A percentile compares a stretch with the other conserved stretches of the same genome.
These are phyloP conservation scores for Colletotrichum sp. DNA, from an alignment of 2,329 filamentous ascomycete genomes.

Conservation along the genomic window DNA sequence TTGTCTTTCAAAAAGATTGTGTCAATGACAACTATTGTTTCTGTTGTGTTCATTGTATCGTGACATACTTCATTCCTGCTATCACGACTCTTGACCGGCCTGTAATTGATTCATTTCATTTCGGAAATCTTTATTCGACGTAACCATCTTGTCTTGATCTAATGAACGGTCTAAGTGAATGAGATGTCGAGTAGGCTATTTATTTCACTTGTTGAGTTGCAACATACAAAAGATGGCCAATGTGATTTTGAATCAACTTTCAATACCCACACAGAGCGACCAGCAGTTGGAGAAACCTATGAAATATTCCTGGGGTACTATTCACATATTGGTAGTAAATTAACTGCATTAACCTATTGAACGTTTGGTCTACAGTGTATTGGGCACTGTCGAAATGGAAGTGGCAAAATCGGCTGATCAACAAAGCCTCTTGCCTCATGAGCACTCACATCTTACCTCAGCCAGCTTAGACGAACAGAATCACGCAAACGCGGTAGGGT, in stretches of 20 bases:
- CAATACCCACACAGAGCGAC: too few species aligned
- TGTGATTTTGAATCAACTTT: neutral
- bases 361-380: neutral
- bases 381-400: neutral
- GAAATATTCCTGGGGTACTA: neutral
- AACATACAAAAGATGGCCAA: accelerated
- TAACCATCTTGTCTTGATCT: accelerated
- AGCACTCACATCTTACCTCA: neutral
- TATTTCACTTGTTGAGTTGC: neutral
- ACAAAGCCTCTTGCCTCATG: neutral
- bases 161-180: neutral
- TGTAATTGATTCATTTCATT: neutral
- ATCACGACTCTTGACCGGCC: neutral
- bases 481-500: neutral
- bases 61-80: neutral
- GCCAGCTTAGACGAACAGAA: neutral
- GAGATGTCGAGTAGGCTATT: neutral
- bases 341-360: neutral
- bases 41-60: accelerated
- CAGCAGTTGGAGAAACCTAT: neutral
- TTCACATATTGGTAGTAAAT: neutral
- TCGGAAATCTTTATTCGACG: neutral
- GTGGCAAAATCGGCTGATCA: neutral
- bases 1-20: neutral
- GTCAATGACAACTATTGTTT: neutral